These are phyloP conservation scores for Isatis lusitanica DNA, from an alignment of 441 rosid species.

Conservation along the genomic window DNA sequence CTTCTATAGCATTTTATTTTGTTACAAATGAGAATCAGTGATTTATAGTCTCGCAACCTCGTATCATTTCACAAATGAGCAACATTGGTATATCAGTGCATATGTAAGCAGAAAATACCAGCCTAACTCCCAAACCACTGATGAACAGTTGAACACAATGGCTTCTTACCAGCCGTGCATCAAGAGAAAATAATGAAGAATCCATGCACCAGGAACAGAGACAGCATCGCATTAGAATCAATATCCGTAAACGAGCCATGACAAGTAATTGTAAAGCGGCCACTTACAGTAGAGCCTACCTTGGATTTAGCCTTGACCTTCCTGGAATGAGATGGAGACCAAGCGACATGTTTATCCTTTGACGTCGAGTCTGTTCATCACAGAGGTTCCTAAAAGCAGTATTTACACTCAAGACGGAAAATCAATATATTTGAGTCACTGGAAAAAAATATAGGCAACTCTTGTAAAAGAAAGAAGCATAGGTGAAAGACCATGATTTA, in stretches of 20 bases:
- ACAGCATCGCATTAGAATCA: background rate
- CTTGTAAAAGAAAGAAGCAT: background rate
- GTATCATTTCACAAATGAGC: background rate
- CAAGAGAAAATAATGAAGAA: slow-evolving; percentile 1
- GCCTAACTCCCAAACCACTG: background rate
- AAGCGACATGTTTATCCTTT: slow-evolving; percentile 2
- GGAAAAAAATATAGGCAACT: background rate
- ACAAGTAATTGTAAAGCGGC: background rate
- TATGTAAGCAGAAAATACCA: background rate
- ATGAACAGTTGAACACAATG: slow-evolving; percentile 10
- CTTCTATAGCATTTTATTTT: slow-evolving; percentile 7
- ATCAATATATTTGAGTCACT: background rate
- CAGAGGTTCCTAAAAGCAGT: background rate
- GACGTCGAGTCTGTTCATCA: background rate
- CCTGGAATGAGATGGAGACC: background rate
- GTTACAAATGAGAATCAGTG: background rate
- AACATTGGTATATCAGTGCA: background rate
- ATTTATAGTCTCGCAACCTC: background rate
- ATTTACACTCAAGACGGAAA: background rate
- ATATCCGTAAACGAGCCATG: background rate
- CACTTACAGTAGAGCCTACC: background rate
- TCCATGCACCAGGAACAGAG: slow-evolving; percentile 8
- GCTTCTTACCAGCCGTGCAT: background rate
- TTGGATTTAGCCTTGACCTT: background rate
- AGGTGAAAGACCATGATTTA: background rate